These are phyloP conservation scores for Leptographium flavum DNA, from an alignment of 2,329 filamentous ascomycete species.

Conservation along the genomic window DNA sequence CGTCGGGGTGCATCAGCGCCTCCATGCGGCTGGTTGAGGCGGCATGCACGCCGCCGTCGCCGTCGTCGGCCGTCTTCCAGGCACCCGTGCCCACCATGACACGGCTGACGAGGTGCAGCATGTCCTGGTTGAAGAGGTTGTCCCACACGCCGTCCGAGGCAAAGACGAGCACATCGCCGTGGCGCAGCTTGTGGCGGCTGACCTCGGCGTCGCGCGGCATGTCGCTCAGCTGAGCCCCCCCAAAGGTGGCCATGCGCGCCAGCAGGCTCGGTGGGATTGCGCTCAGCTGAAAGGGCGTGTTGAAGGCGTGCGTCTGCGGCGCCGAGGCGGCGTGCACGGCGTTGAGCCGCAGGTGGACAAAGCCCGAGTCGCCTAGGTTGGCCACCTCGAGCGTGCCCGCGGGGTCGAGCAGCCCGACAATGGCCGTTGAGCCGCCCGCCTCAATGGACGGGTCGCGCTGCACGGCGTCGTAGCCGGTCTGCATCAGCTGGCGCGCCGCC, in stretches of 20 bases:
- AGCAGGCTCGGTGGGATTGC: slow-evolving; percentile 71
- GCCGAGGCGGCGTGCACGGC: slow-evolving; percentile 71
- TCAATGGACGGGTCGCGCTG: slow-evolving; percentile 57
- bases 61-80: slow-evolving; percentile 44
- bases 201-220: slow-evolving; percentile 72
- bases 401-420: slow-evolving; percentile 62
- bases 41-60: slow-evolving; percentile 42
- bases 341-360: slow-evolving; percentile 72
- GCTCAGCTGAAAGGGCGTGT: slow-evolving; percentile 89
- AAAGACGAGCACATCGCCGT: slow-evolving; percentile 88
- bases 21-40: slow-evolving; percentile 32
- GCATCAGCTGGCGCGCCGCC: slow-evolving; percentile 57
- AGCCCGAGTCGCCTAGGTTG: slow-evolving; percentile 92
- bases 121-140: slow-evolving; percentile 83
- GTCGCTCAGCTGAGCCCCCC: slow-evolving; percentile 68
- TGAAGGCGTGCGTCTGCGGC: slow-evolving; percentile 92
- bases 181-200: slow-evolving; percentile 59
- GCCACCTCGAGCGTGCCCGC: slow-evolving; percentile 73
- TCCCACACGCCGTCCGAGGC: slow-evolving; percentile 95
- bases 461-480: slow-evolving; percentile 72
- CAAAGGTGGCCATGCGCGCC: slow-evolving; percentile 69
- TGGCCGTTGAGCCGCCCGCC: slow-evolving; percentile 85
- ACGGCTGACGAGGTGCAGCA: slow-evolving; percentile 63
- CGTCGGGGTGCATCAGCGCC: slow-evolving; percentile 12
- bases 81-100: slow-evolving; percentile 62